These are phyloP conservation scores for Nothopassalora personata DNA, from an alignment of 2,329 filamentous ascomycete species.

Conservation along the genomic window DNA sequence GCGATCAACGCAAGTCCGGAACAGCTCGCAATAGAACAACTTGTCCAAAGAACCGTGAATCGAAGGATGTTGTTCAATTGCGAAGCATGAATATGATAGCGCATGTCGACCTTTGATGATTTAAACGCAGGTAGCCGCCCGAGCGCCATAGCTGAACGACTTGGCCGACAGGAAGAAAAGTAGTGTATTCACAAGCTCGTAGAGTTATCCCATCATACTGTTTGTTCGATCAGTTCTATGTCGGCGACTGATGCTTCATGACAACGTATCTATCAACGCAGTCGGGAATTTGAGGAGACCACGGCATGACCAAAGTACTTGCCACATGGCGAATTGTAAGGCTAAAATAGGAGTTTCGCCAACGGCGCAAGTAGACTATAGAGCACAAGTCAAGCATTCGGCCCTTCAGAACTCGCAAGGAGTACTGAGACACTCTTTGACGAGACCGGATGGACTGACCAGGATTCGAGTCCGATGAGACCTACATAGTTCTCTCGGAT, in stretches of 20 bases:
- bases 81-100: no score
- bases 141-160: no score
- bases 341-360: background rate
- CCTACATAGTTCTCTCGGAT: background rate
- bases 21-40: no score
- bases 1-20: no score
- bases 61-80: no score
- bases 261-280: background rate
- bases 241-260: background rate
- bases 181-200: no score
- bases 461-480: background rate
- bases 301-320: background rate
- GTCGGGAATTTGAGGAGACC: background rate
- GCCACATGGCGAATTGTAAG: background rate
- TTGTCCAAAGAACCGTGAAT: no score
- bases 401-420: background rate
- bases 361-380: background rate
- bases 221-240: background rate
- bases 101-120: no score
- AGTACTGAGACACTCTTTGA: background rate
- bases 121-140: no score
- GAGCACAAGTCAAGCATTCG: background rate
- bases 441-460: background rate
- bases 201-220: no score
- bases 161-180: no score